phyloP scores from a whole-genome alignment of 2,329 filamentous ascomycete species.

The Alternaria conjuncta region DNA sequence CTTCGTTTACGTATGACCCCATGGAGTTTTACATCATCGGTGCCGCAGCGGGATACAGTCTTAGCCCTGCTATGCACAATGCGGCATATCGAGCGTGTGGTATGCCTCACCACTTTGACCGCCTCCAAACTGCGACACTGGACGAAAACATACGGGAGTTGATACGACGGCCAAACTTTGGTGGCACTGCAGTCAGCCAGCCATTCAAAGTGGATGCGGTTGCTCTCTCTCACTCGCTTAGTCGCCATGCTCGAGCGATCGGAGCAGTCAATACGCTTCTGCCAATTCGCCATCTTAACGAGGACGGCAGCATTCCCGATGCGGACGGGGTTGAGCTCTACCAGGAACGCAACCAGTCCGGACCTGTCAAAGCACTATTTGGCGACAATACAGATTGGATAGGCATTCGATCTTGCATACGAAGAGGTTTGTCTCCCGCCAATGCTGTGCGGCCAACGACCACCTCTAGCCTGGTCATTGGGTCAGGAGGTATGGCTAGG shows the following conservation, averaged over 20 bases:
- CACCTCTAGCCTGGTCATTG: slow-evolving; percentile 61
- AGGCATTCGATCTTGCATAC: slow-evolving; percentile 74
- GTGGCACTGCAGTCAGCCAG: slow-evolving; percentile 72
- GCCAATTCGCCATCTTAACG: slow-evolving; percentile 67
- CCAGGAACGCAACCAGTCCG: slow-evolving; percentile 66
- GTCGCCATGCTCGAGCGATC: slow-evolving; percentile 74
- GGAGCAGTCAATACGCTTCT: slow-evolving; percentile 78
- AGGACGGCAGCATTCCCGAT: slow-evolving; percentile 63
- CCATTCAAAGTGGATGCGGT: slow-evolving; percentile 77
- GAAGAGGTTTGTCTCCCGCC: slow-evolving; percentile 73
- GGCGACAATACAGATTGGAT: slow-evolving; percentile 86
- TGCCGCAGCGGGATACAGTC: slow-evolving; percentile 73
- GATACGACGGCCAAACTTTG: slow-evolving; percentile 70
- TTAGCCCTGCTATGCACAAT: slow-evolving; percentile 80
- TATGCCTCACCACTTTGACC: slow-evolving; percentile 70
- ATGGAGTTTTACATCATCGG: slow-evolving; percentile 77
- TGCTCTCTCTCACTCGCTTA: slow-evolving; percentile 67
- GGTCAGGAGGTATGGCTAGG: slow-evolving; percentile 74
- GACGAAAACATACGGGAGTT: slow-evolving; percentile 64
- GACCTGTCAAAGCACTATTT: slow-evolving; percentile 71
- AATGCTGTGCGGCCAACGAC: slow-evolving; percentile 60
- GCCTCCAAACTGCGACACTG: slow-evolving; percentile 66
- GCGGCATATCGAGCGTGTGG: slow-evolving; percentile 70
- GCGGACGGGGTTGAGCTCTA: slow-evolving; percentile 60
- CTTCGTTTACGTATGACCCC: slow-evolving; percentile 70